Evolutionary conservation across 164 flowering plant species (phyloP).

Genomic region (Chloranthus sessilifolius): DNA sequence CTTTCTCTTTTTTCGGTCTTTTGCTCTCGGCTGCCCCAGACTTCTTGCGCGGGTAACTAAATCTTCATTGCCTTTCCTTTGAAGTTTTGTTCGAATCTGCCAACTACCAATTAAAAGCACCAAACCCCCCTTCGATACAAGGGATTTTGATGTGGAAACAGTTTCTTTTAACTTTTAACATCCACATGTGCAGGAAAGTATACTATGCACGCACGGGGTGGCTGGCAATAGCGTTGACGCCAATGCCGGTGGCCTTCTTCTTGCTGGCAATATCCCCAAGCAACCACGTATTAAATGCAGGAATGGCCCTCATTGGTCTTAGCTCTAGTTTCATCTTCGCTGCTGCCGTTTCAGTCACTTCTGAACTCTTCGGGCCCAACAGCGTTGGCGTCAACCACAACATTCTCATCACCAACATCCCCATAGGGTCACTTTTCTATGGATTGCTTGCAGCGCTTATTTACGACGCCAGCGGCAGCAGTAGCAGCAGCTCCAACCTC

Average conservation of each 20-base stretch:
- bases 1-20: slow-evolving; percentile 95
- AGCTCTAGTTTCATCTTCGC: slow-evolving; percentile 97
- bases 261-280: slow-evolving; percentile 41
- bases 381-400: slow-evolving; percentile 92
- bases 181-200: slow-evolving; percentile 49
- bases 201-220: slow-evolving; percentile 95
- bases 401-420: slow-evolving; percentile 88
- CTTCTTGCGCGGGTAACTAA: slow-evolving; percentile 72
- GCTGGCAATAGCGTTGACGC: slow-evolving; percentile 67
- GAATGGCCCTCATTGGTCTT: slow-evolving; percentile 72
- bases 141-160: too few relatives aligned
- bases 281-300: slow-evolving; percentile 30
- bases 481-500: neutral
- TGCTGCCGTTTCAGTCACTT: slow-evolving; percentile 87
- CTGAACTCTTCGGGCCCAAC: slow-evolving; percentile 85
- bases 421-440: slow-evolving; percentile 74
- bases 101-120: too few relatives aligned
- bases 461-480: slow-evolving; percentile 49
- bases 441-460: slow-evolving; percentile 78
- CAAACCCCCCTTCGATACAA: too few relatives aligned
- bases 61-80: too few relatives aligned
- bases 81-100: too few relatives aligned
- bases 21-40: slow-evolving; percentile 87
- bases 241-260: slow-evolving; percentile 89
- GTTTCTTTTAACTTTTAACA: slow-evolving; percentile 14